Evolutionary conservation across 2,329 filamentous ascomycete species (phyloP).

Genomic region (Arthroderma uncinatum): DNA sequence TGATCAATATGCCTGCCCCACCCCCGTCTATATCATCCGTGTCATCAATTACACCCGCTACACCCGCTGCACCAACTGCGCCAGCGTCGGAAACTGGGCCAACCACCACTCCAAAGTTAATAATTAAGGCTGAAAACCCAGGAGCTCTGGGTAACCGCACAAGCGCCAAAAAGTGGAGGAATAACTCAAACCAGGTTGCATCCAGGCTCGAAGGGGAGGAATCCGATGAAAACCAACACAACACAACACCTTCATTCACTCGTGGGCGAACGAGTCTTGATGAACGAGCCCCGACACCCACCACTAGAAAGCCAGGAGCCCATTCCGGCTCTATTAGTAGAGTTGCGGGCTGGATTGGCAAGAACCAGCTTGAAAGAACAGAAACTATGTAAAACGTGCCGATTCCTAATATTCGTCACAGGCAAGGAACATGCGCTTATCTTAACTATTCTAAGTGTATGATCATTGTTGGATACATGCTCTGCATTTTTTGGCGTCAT

Average conservation of each 20-base stretch:
- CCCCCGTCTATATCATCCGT: slow-evolving; percentile 6
- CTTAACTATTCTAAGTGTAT: too few relatives aligned
- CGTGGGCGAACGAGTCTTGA: slow-evolving; percentile 3
- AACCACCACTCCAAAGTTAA: not conserved
- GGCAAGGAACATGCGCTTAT: not conserved
- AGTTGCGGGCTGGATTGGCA: slow-evolving; percentile 5
- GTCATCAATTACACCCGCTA: slow-evolving; percentile 11
- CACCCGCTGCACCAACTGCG: slow-evolving; percentile 10
- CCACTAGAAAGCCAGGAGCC: not conserved
- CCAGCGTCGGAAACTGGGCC: not conserved
- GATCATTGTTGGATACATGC: too few relatives aligned
- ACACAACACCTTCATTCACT: not conserved
- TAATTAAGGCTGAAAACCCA: not conserved
- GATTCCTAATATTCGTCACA: not conserved
- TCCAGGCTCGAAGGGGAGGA: not conserved
- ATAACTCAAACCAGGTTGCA: not conserved
- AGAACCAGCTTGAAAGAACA: slow-evolving; percentile 1
- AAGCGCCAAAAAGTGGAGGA: not conserved
- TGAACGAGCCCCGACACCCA: not conserved
- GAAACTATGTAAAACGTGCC: not conserved
- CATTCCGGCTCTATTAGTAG: slow-evolving; percentile 2
- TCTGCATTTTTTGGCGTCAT: too few relatives aligned
- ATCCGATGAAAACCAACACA: not conserved
- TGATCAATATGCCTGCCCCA: slow-evolving; percentile 25
- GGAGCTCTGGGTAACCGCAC: not conserved